phyloP scores from a whole-genome alignment of 352 stramenopile genomes.

The Globisporangium polare region DNA sequence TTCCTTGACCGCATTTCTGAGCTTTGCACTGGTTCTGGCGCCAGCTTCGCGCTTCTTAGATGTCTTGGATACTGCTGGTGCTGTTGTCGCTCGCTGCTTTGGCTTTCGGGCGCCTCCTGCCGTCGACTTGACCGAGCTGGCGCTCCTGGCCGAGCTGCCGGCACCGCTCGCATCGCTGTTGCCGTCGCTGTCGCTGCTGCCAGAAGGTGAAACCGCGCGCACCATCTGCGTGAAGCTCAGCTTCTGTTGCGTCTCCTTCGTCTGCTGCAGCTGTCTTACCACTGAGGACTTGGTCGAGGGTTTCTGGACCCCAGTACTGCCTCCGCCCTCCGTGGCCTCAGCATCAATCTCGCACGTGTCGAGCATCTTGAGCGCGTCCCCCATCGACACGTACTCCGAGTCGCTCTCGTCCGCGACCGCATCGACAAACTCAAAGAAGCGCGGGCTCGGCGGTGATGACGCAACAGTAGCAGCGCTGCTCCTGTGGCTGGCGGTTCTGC shows the following conservation, averaged over 20 bases:
- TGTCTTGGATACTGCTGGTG: not conserved
- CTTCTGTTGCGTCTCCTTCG: not conserved
- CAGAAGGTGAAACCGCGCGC: not conserved
- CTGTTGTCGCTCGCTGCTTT: not conserved
- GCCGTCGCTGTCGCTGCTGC: conserved; percentile 1
- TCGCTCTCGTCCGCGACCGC: not conserved
- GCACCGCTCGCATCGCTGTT: not conserved
- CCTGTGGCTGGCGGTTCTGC: not conserved
- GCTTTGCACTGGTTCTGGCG: not conserved
- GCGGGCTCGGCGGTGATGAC: not conserved
- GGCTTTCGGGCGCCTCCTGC: not conserved
- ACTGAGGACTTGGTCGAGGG: not conserved
- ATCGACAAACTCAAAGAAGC: conserved; percentile 6
- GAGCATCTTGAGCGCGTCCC: conserved; percentile 8
- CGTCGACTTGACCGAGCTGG: not conserved
- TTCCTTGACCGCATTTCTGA: not conserved
- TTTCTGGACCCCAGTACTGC: not conserved
- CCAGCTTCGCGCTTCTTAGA: not conserved
- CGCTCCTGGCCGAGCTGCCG: not conserved
- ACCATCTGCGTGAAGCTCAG: not conserved
- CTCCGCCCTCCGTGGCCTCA: not conserved
- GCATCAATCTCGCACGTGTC: not conserved
- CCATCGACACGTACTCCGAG: conserved; percentile 6
- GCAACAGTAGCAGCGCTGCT: not conserved
- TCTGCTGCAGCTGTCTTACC: not conserved